Base-by-base conservation (phyloP, 2,329 filamentous ascomycete genomes). In the Thermoascus crustaceus region DNA sequence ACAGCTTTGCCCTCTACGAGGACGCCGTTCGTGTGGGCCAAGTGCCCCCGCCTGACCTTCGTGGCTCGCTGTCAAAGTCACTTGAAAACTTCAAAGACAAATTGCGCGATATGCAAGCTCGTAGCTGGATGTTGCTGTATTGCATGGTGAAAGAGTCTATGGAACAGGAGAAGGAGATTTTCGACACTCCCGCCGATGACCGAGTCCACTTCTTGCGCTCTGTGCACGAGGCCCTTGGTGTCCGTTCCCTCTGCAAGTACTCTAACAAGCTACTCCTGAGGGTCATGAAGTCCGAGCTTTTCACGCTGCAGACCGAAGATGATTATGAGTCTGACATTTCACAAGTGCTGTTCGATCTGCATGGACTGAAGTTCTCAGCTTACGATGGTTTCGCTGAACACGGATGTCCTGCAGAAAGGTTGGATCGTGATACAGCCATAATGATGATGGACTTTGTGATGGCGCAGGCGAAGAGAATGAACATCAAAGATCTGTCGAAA, bases 231-330 rank as follows among this genome's bases (percentile, higher is more conserved):
- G 82, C 84, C 4, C 67, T 95, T 22, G 91, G 91, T 2, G 69
- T 88, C 34, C 82, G 91, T 40, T 82, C 82, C 43, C 84, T 82
- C 57, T 96, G 88, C 71, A 89, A 85, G 52, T 72, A 76, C 3
- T 85, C 85, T 0, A 85, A 87, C 54, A 89, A 91, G 54, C 76
- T 85, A 11, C 91, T 98, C 61, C 71, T 96, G 17, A 88, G 87
- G 54, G 75, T 95, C 58, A 82, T 91, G 67, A 89, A 88, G 38
- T 73, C 84, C 4, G 91, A 98, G 54, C 71, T 96, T 30, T 69
- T 94, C 17, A 78, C 78, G 32, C 72, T 89, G 48, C 76, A 79
- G 44, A 76, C 82, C 33, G 75, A 88, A 19, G 80, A 88, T 38
- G 85, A 85, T 46, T 87, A 83, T 68, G 87, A 94, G 50, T 78